phyloP scores from a whole-genome alignment of 805 yeast genomes.

The Tetrapisispora namnaoensis region DNA sequence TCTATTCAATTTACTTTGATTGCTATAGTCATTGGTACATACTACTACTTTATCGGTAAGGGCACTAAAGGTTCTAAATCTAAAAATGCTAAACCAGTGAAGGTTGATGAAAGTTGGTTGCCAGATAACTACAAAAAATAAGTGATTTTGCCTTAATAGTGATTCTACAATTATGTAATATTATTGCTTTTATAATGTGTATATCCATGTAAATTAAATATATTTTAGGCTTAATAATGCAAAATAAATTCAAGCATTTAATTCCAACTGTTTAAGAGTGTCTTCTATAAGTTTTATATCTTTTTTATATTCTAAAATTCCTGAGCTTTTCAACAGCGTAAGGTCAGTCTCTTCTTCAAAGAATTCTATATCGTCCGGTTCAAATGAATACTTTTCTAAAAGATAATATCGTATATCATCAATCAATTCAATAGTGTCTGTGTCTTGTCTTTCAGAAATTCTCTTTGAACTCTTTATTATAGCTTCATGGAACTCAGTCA shows the following conservation, averaged over 20 bases:
- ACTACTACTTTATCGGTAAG: constrained; percentile 31
- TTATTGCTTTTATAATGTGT: not conserved
- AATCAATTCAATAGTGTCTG: constrained; percentile 69
- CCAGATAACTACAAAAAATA: constrained; percentile 41
- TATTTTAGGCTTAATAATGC: not conserved
- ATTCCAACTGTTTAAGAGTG: not conserved
- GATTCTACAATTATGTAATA: not conserved
- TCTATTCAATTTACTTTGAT: constrained; percentile 48
- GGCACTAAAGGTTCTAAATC: not conserved
- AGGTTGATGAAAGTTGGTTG: constrained; percentile 44
- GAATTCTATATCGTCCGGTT: constrained; percentile 21
- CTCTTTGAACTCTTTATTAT: constrained; percentile 43
- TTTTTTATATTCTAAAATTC: constrained; percentile 15
- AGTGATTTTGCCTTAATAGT: not conserved
- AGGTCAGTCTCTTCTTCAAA: constrained; percentile 15
- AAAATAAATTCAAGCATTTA: not conserved
- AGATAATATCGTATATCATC: constrained; percentile 69
- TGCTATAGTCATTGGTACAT: constrained; percentile 39
- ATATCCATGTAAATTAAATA: not conserved
- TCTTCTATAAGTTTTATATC: constrained; percentile 35
- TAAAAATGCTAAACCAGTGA: not conserved
- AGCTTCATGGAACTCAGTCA: constrained; percentile 32
- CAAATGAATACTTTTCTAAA: constrained; percentile 23
- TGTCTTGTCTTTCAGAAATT: constrained; percentile 53
- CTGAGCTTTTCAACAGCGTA: constrained; percentile 13